Evolutionary conservation across 495 filamentous ascomycete genomes (phyloP).

Genomic region (Staphylotrichum tortipilum): DNA sequence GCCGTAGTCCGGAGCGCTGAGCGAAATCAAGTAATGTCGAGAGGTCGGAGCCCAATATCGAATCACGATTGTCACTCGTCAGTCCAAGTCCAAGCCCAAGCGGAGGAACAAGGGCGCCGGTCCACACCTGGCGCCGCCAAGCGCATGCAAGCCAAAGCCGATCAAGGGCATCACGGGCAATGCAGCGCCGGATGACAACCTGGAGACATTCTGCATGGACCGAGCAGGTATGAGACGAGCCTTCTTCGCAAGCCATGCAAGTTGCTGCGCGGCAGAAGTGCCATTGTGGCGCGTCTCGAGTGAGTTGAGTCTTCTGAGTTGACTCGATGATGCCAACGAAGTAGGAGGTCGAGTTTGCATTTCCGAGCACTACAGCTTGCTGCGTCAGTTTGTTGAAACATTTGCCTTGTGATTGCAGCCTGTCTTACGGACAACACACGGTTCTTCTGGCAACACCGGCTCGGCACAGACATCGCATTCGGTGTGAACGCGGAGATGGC

Average conservation of each 20-base stretch:
- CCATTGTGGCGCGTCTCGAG: neutral
- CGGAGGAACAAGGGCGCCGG: neutral
- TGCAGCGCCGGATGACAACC: neutral
- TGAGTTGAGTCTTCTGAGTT: neutral
- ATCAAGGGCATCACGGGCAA: neutral
- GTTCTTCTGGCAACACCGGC: too few relatives aligned
- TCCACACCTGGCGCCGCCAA: neutral
- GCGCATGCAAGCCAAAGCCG: neutral
- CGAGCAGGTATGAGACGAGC: too few relatives aligned
- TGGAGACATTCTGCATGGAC: too few relatives aligned
- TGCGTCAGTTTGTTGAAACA: too few relatives aligned
- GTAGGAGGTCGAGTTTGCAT: neutral
- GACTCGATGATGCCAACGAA: neutral
- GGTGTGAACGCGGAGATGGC: too few relatives aligned
- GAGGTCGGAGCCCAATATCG: neutral
- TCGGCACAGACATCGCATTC: too few relatives aligned
- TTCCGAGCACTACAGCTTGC: neutral
- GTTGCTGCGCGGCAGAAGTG: neutral
- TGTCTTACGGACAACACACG: too few relatives aligned
- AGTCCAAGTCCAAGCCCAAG: too few relatives aligned
- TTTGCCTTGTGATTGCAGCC: too few relatives aligned
- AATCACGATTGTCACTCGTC: too few relatives aligned
- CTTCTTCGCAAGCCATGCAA: neutral
- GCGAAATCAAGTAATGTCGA: neutral
- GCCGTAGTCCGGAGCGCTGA: neutral